Conservation (phyloP, 805 yeast species). For the Starmerella roubikii region DNA sequence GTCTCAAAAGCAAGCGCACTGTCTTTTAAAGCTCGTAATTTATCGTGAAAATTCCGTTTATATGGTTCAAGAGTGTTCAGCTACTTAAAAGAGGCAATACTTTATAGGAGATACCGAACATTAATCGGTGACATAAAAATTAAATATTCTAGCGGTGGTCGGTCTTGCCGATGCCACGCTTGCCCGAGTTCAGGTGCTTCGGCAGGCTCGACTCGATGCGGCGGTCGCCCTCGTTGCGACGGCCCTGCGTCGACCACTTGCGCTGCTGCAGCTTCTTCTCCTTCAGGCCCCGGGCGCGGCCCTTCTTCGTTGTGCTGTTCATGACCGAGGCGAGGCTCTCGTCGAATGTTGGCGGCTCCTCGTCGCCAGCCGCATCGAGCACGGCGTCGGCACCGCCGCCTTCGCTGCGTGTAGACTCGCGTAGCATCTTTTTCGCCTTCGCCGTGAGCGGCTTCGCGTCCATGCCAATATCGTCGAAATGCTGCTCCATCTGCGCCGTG, state of each 20-base stretch:
- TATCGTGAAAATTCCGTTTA: too few species aligned
- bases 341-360: conserved; percentile 37
- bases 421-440: conserved; percentile 29
- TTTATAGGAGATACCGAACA: too few species aligned
- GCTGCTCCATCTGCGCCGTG: conserved; percentile 68
- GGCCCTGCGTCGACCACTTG: conserved; percentile 81
- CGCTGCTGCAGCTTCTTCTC: conserved; percentile 81
- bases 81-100: too few species aligned
- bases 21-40: too few species aligned
- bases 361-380: conserved; percentile 38
- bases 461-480: conserved; percentile 81
- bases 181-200: conserved; percentile 90
- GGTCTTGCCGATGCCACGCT: conserved; percentile 88
- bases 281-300: conserved; percentile 75
- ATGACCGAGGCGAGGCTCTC: conserved; percentile 73
- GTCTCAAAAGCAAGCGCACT: too few species aligned
- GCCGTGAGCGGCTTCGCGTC: conserved; percentile 57
- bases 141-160: conserved; percentile 51
- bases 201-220: conserved; percentile 74
- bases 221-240: conserved; percentile 94
- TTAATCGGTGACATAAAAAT: not conserved
- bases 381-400: conserved; percentile 68
- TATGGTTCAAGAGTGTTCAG: too few species aligned
- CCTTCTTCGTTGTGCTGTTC: conserved; percentile 27
- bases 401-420: conserved; percentile 29